A percentile compares a stretch with the other conserved stretches of the same genome.
These are phyloP conservation scores for Odontarrhena argentea DNA, from an alignment of 345 rosid species.

Conservation along the genomic window DNA sequence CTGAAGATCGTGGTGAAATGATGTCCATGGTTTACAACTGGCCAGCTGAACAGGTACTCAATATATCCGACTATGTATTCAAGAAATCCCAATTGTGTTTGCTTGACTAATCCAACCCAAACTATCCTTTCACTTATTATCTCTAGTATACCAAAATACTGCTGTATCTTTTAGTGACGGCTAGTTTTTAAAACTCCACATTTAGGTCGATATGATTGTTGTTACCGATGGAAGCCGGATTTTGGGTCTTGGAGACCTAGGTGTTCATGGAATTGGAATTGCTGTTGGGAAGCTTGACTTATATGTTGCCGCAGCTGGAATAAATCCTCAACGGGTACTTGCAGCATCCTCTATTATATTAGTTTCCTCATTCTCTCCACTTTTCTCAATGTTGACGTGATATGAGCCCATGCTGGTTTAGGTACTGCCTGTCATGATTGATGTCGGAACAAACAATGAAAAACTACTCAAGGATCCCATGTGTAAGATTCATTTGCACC, in stretches of 20 bases:
- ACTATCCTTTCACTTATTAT: background rate
- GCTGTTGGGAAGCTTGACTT: constrained; percentile 93
- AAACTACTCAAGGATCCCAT: constrained; percentile 79
- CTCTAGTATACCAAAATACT: background rate
- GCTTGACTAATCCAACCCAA: background rate
- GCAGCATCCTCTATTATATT: constrained; percentile 8
- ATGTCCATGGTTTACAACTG: constrained; percentile 99
- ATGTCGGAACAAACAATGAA: constrained; percentile 97
- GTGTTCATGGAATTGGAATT: constrained; percentile 97
- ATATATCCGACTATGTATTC: constrained; percentile 19
- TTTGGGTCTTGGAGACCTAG: constrained; percentile 98
- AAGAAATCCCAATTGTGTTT: constrained; percentile 24
- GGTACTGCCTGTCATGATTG: constrained; percentile 99
- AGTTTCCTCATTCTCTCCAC: background rate
- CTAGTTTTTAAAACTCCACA: constrained; percentile 1
- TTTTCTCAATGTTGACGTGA: constrained; percentile 12
- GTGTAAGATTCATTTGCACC: constrained; percentile 59
- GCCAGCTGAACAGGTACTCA: constrained; percentile 93
- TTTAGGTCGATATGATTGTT: constrained; percentile 99
- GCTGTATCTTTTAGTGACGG: background rate
- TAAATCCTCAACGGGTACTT: constrained; percentile 94
- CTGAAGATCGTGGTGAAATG: constrained; percentile 98
- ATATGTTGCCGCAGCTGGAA: constrained; percentile 98
- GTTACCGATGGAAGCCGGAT: constrained; percentile 99
- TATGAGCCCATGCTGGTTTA: constrained; percentile 41